Evolutionary conservation across 495 filamentous ascomycete species (phyloP), one percentile per base, ranked within the genome.

Genomic region (Parathielavia hyrcaniae): DNA sequence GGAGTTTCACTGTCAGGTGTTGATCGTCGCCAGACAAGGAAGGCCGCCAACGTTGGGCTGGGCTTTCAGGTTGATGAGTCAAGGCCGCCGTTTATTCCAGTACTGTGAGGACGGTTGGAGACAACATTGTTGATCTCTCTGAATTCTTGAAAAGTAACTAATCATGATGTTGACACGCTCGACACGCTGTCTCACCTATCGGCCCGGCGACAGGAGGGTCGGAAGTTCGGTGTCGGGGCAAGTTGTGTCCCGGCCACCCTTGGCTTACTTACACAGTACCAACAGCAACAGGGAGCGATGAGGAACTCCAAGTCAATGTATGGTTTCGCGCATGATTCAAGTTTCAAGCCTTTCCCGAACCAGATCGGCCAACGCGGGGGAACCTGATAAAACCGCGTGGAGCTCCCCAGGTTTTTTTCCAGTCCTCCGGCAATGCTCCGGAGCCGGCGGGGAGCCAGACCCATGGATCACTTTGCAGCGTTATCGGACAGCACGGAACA

Each of bases 1-100:
- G 17, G 19, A 39, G 55, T 30, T 6, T 30, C 26, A 2, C n/a
- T n/a, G n/a, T n/a, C n/a, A n/a, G n/a, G 6, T 30, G 26, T n/a
- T 39, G 55, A 58, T 58, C 55, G 47, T 58, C 55, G 17, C 58
- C 51, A 34, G 50, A 60, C 58, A 40, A 55, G 58, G 58, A 60
- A 60, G 58, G 50, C 50, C 38, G 23, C 11, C 10, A 43, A 30
- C n/a, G n/a, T n/a, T n/a, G n/a, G n/a, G n/a, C n/a, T n/a, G n/a
- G n/a, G n/a, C n/a, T n/a, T n/a, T n/a, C n/a, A n/a, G n/a, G 13
- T 20, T 30, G 47, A 38, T 51, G 36, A 22, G 4, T 35, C 3
- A 30, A 30, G 26, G 3, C 26, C 26, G 26, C 26, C 6, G 26
- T 6, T 30, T n/a, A n/a, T n/a, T n/a, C n/a, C n/a, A 30, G 26